Conservation (phyloP, 2,329 filamentous ascomycete genomes). For the Colletotrichum sp. region DNA sequence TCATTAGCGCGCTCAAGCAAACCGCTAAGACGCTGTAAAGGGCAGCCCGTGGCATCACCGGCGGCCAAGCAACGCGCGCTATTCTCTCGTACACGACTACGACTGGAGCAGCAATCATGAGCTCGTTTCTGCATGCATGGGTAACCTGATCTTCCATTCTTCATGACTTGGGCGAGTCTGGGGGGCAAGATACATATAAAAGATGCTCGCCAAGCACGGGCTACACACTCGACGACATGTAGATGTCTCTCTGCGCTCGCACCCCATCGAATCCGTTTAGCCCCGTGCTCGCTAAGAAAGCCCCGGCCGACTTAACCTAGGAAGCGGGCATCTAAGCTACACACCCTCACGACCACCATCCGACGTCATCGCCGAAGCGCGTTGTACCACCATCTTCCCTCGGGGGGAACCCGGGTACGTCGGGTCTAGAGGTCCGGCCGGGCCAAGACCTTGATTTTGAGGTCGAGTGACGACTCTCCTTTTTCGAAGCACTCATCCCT, state of each 20-base stretch:
- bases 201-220: not conserved
- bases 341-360: constrained; percentile 7
- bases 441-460: not conserved
- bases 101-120: not conserved
- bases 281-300: not conserved
- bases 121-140: constrained; percentile 4
- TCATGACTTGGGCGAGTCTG: not conserved
- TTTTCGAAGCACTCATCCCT: not conserved
- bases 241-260: not conserved
- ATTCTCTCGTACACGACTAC: not conserved
- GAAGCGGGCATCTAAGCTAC: not conserved
- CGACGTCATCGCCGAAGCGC: constrained; percentile 16
- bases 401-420: not conserved
- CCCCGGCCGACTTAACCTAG: not conserved
- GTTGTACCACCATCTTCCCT: not conserved
- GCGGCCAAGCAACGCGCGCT: not conserved
- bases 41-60: not conserved
- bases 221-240: not conserved
- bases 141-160: constrained; percentile 2
- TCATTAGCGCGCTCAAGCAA: not conserved
- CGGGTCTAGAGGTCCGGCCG: not conserved
- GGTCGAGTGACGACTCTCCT: not conserved
- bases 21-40: not conserved
- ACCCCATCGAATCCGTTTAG: not conserved
- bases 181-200: not conserved